These are phyloP conservation scores for Coccinonectria pachysandricola DNA, from an alignment of 2,329 filamentous ascomycete species.

Conservation along the genomic window DNA sequence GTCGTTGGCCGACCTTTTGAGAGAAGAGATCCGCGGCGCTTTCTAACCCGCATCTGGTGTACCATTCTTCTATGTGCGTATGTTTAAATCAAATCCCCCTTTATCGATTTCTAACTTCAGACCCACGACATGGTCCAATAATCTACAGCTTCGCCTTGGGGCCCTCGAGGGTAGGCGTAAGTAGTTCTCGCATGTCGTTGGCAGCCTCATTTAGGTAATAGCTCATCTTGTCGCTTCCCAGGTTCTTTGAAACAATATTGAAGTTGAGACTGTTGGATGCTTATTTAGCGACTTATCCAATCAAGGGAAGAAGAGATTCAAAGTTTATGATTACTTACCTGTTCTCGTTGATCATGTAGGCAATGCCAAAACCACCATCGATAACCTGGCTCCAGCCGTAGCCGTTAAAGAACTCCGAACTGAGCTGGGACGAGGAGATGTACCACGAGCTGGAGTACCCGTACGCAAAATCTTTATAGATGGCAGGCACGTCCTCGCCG, in stretches of 20 bases:
- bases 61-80: too few relatives aligned
- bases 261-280: constrained; percentile 70
- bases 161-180: constrained; percentile 67
- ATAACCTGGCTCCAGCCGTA: constrained; percentile 99
- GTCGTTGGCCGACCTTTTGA: too few relatives aligned
- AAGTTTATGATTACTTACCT: constrained; percentile 42
- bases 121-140: too few relatives aligned
- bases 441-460: constrained; percentile 81
- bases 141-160: constrained; percentile 89
- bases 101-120: too few relatives aligned
- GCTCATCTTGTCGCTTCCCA: constrained; percentile 88
- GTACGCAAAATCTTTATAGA: constrained; percentile 83
- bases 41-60: too few relatives aligned
- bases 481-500: constrained; percentile 68
- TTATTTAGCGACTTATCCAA: constrained; percentile 5
- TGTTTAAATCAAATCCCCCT: too few relatives aligned
- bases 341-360: constrained; percentile 99
- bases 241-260: constrained; percentile 89
- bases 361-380: constrained; percentile 91
- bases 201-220: constrained; percentile 94
- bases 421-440: constrained; percentile 79
- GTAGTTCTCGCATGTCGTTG: constrained; percentile 75
- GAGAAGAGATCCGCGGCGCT: too few relatives aligned
- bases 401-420: constrained; percentile 95
- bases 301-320: background rate